A percentile compares a stretch with the other conserved stretches of the same genome.
These are phyloP conservation scores for Salix viminalis DNA, from an alignment of 345 rosid genomes.

Conservation along the genomic window DNA sequence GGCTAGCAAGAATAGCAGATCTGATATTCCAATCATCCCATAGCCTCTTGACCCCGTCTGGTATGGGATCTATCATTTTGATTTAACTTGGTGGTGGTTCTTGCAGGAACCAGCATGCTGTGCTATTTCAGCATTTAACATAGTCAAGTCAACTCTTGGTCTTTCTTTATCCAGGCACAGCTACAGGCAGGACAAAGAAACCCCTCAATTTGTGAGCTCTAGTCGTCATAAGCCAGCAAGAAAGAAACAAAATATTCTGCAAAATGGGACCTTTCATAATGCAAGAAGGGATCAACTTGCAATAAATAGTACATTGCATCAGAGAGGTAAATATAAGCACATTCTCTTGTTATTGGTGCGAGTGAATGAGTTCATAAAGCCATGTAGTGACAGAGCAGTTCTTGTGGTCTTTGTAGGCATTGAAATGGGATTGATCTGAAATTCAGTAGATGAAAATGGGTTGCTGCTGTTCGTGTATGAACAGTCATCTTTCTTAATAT, in stretches of 20 bases:
- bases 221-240: not conserved
- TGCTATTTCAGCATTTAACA: not conserved
- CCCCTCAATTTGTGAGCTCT: too few species aligned
- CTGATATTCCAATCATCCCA: constrained; percentile 62
- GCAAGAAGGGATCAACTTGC: not conserved
- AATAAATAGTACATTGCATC: too few species aligned
- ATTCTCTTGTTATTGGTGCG: not conserved
- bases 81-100: not conserved
- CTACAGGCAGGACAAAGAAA: not conserved
- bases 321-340: too few species aligned
- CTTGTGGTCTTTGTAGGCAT: too few species aligned
- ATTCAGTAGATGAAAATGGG: too few species aligned
- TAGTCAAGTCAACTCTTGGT: not conserved
- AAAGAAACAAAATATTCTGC: not conserved
- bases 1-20: constrained; percentile 52
- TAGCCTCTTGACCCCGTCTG: constrained; percentile 14
- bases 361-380: too few species aligned
- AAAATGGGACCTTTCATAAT: not conserved
- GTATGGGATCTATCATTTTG: constrained; percentile 36
- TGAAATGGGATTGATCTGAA: too few species aligned
- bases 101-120: not conserved
- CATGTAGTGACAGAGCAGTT: too few species aligned
- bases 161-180: not conserved
- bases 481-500: too few species aligned
- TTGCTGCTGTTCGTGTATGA: too few species aligned